A percentile compares a stretch with the other conserved stretches of the same genome.
Conservation (phyloP, 768 basidiomycete species). For the Butyriboletus loyo region DNA sequence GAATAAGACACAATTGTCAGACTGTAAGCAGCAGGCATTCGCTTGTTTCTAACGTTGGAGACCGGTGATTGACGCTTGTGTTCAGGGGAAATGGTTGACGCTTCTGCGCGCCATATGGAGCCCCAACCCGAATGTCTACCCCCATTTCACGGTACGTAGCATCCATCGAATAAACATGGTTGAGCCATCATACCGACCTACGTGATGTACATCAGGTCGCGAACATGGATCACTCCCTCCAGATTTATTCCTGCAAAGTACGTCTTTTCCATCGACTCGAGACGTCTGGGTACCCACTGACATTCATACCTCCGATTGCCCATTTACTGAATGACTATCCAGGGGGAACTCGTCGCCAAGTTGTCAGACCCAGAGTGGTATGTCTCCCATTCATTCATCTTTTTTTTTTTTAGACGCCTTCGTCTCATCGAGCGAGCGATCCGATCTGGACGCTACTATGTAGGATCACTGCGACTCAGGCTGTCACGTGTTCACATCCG, state of each 20-base stretch:
- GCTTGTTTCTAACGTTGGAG: background rate
- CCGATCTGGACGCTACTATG: no score
- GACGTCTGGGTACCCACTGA: background rate
- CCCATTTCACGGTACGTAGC: conserved; percentile 72
- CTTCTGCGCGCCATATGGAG: conserved; percentile 76
- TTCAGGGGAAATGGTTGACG: conserved; percentile 79
- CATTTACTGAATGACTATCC: background rate
- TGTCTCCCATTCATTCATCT: conserved; percentile 13
- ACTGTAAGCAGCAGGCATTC: conserved; percentile 48
- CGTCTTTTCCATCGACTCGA: background rate
- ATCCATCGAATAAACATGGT: background rate
- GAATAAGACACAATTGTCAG: conserved; percentile 72
- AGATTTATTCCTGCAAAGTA: conserved; percentile 74
- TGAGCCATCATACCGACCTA: background rate
- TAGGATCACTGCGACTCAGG: conserved; percentile 80
- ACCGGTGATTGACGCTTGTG: background rate
- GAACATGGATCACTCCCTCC: conserved; percentile 74
- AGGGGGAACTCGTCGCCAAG: conserved; percentile 70
- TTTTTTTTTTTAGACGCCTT: background rate
- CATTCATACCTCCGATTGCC: background rate
- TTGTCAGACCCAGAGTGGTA: conserved; percentile 58
- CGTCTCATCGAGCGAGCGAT: background rate
- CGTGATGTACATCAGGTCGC: conserved; percentile 48
- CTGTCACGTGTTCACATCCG: conserved; percentile 89
- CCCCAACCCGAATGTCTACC: conserved; percentile 73